phyloP scores from a whole-genome alignment of 371 early-diverging fungal species.

The Globomyces sp. region DNA sequence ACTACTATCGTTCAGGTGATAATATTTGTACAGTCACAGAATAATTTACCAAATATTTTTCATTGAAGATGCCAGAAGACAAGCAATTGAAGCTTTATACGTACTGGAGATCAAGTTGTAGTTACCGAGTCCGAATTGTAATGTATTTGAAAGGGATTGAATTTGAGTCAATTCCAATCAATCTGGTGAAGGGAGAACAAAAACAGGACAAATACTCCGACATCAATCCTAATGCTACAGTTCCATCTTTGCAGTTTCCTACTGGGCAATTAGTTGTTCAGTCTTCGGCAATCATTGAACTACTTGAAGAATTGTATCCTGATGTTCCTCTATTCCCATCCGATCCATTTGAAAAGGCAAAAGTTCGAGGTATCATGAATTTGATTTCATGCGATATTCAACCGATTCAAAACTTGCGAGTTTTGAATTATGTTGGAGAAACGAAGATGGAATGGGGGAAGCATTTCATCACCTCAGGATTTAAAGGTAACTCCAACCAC shows the following conservation, averaged over 20 bases:
- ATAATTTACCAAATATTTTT: too few relatives aligned
- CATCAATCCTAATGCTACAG: slow-evolving; percentile 65
- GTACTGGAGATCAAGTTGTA: slow-evolving; percentile 74
- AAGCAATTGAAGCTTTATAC: slow-evolving; percentile 50
- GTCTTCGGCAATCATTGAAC: slow-evolving; percentile 83
- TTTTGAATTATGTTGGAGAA: slow-evolving; percentile 59
- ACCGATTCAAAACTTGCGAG: slow-evolving; percentile 82
- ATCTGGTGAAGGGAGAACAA: slow-evolving; percentile 73
- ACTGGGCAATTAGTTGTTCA: slow-evolving; percentile 45
- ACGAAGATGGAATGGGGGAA: slow-evolving; percentile 65
- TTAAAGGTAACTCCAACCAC: slow-evolving; percentile 50
- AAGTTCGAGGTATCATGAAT: slow-evolving; percentile 69
- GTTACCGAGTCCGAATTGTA: slow-evolving; percentile 77
- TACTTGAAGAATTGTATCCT: slow-evolving; percentile 78
- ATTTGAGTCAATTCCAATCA: slow-evolving; percentile 62
- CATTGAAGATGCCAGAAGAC: too few relatives aligned
- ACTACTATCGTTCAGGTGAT: too few relatives aligned
- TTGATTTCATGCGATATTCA: slow-evolving; percentile 83
- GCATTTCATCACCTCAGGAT: slow-evolving; percentile 61
- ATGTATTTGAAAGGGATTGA: slow-evolving; percentile 71
- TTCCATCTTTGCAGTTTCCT: slow-evolving; percentile 66
- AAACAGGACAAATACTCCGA: slow-evolving; percentile 50
- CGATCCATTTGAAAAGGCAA: slow-evolving; percentile 61
- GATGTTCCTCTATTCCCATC: slow-evolving; percentile 68
- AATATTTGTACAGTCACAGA: too few relatives aligned